phyloP scores from a whole-genome alignment of 2,329 filamentous ascomycete genomes.

The Bipolaris cookei region DNA sequence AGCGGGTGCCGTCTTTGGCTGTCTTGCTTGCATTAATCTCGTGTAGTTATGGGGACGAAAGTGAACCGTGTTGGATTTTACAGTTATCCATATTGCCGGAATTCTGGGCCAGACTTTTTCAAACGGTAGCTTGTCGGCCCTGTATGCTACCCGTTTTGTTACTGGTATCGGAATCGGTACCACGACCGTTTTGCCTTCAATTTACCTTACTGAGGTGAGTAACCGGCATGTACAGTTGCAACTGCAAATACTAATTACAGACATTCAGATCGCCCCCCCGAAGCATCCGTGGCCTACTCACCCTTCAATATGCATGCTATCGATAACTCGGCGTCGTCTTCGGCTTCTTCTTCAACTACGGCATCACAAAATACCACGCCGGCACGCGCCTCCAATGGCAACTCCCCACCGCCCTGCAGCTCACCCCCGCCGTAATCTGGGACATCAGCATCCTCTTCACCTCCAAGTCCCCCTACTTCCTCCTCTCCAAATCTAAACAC shows the following conservation, averaged over 20 bases:
- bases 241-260: neutral
- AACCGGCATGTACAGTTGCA: neutral
- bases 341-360: constrained; percentile 1
- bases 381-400: neutral
- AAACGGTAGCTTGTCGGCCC: neutral
- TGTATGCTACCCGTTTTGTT: neutral
- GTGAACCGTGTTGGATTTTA: neutral
- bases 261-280: neutral
- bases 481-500: neutral
- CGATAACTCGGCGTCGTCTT: neutral
- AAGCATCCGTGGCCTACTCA: neutral
- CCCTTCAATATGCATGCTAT: neutral
- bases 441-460: neutral
- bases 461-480: neutral
- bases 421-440: neutral
- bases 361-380: neutral
- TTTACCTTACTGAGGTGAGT: constrained; percentile 1
- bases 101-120: neutral
- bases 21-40: neutral
- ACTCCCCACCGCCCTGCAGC: neutral
- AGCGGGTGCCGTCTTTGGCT: neutral
- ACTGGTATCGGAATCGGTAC: neutral
- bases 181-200: neutral
- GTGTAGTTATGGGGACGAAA: neutral
- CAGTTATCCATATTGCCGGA: neutral